Conservation (phyloP, 2,329 filamentous ascomycete genomes). For the Exophiala oligosperma region DNA sequence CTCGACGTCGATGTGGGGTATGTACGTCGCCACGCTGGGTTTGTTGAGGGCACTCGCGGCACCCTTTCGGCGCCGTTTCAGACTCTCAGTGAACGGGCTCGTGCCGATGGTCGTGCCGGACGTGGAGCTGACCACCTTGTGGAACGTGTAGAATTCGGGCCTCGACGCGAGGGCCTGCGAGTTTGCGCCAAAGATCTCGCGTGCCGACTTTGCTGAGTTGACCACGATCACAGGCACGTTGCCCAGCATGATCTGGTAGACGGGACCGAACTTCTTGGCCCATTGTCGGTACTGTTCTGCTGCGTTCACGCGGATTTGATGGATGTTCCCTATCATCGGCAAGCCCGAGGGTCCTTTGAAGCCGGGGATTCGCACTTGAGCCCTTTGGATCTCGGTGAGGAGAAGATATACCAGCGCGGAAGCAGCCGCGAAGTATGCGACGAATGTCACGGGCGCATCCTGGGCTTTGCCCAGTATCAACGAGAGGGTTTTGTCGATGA, state of each 20-base stretch:
- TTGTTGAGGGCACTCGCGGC: slow-evolving; percentile 66
- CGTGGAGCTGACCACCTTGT: slow-evolving; percentile 53
- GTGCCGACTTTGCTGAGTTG: slow-evolving; percentile 55
- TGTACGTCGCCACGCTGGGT: slow-evolving; percentile 62
- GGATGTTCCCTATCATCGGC: slow-evolving; percentile 57
- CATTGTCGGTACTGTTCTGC: slow-evolving; percentile 59
- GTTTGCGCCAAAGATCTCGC: slow-evolving; percentile 53
- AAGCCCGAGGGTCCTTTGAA: slow-evolving; percentile 52
- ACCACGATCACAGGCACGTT: slow-evolving; percentile 59
- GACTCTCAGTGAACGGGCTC: slow-evolving; percentile 64
- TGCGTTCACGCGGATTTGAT: slow-evolving; percentile 56
- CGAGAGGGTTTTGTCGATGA: slow-evolving; percentile 25
- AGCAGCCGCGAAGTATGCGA: slow-evolving; percentile 20
- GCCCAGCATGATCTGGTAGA: slow-evolving; percentile 60
- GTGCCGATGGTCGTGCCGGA: slow-evolving; percentile 69
- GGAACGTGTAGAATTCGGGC: slow-evolving; percentile 61
- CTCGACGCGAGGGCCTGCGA: slow-evolving; percentile 56
- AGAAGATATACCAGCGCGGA: slow-evolving; percentile 45
- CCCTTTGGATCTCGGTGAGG: slow-evolving; percentile 51
- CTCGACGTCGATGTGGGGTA: slow-evolving; percentile 63
- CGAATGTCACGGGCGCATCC: slow-evolving; percentile 15
- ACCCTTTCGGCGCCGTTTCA: slow-evolving; percentile 65
- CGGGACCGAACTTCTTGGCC: slow-evolving; percentile 51
- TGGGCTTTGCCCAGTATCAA: slow-evolving; percentile 14
- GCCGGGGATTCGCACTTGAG: slow-evolving; percentile 45